Base-by-base conservation (phyloP, 805 yeast genomes). In the Wickerhamiella qilinensis region DNA sequence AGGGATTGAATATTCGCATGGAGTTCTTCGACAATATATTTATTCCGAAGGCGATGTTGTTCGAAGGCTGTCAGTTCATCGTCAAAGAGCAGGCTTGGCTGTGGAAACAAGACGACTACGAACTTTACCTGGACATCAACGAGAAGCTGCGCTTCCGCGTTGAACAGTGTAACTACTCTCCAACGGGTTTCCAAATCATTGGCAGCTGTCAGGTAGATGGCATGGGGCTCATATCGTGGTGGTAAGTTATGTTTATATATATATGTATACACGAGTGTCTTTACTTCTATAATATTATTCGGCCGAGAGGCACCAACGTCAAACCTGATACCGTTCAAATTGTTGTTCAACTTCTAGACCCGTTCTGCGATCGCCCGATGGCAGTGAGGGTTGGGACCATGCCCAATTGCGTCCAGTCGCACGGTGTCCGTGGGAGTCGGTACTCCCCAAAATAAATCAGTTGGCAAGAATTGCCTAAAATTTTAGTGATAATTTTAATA, bases 141-240 rank as follows among this genome's bases (percentile, higher is more conserved):
- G 98, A 91, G 55, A 83, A 77, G 60, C 80, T 91, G 46, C 68
- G 94, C 48, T 88, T 91, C 57, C 70, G 97, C 54, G 75, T 91
- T 1, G 97, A 91, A 56, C 81, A 82, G 55, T 94, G 85, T 53
- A 64, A 79, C 4, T 91, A 86, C 57, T 55, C 51, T 6, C 43
- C 69, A 11, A 91, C 95, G 9, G 84, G 95, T 14, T 86, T 84
- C 60, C 82, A 84, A 8, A 60, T 88, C 20, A 58, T 82, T 21
- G 97, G 88, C 15, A 80, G 94, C 46, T 85, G 96, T 56, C 95
- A 85, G 56, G 75, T 84, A 3, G 95, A 85, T 52, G 98, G 98
- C 33, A 83, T 85, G 93, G 98, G 98, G 3, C 74, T 93, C 49
- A 76, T 83, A 30, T 73, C 86, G 40, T 91, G 98, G 98, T 88